Percentiles rank a stretch among this genome's conserved stretches.
Conservation (phyloP, 164 flowering plant genomes). For the Hamamelis virginiana region DNA sequence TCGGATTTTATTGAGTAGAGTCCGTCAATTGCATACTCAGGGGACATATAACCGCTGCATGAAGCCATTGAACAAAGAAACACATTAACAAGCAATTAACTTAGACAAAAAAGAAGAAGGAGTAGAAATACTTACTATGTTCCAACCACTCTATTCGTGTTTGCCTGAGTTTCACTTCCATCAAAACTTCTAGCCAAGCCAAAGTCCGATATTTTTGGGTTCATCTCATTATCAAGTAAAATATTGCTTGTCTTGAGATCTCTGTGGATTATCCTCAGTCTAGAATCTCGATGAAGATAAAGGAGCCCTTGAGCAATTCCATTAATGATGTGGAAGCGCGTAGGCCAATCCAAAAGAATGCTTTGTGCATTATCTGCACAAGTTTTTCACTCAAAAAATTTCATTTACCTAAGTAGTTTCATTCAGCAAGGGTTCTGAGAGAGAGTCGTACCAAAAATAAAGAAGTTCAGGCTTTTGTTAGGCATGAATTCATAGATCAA, state of each 20-base stretch:
- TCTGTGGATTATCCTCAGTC: constrained; percentile 7
- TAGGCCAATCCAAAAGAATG: too few relatives aligned
- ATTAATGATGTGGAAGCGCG: background rate
- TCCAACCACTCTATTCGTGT: background rate
- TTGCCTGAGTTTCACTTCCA: constrained; percentile 6
- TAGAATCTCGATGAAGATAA: background rate
- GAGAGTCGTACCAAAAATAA: background rate
- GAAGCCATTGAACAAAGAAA: background rate
- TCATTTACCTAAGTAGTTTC: too few relatives aligned
- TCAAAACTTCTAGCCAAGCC: constrained; percentile 10
- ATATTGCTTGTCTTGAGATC: constrained; percentile 7
- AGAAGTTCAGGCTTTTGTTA: background rate
- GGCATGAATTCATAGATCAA: background rate
- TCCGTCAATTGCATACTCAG: constrained; percentile 12
- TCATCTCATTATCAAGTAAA: constrained; percentile 4
- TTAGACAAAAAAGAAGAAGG: too few relatives aligned
- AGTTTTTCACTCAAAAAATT: too few relatives aligned
- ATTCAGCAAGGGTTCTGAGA: too few relatives aligned
- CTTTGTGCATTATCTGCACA: too few relatives aligned
- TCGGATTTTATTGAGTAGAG: constrained; percentile 11
- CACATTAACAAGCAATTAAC: background rate
- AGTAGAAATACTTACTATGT: too few relatives aligned
- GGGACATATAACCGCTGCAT: constrained; percentile 14
- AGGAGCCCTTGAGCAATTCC: too few relatives aligned
- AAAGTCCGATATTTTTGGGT: constrained; percentile 8